These are phyloP conservation scores for Plenodomus tracheiphilus DNA, from an alignment of 2,329 filamentous ascomycete genomes.

Conservation along the genomic window DNA sequence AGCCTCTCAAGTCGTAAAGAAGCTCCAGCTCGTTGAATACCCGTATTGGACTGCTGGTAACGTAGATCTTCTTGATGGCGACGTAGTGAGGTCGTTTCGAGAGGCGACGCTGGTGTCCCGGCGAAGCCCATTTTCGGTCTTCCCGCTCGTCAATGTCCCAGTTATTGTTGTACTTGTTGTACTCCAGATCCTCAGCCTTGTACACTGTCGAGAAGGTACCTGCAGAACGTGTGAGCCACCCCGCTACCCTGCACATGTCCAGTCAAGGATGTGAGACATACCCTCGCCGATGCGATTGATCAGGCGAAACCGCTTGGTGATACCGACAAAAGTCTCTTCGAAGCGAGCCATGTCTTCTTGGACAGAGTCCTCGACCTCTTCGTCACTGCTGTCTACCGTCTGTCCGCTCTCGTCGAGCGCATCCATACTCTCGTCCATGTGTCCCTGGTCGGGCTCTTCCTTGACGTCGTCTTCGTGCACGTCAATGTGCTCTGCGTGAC, in stretches of 20 bases:
- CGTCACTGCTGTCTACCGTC: slow-evolving; percentile 52
- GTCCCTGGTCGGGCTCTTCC: slow-evolving; percentile 45
- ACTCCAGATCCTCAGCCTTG: slow-evolving; percentile 92
- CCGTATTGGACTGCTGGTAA: slow-evolving; percentile 89
- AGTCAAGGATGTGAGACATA: slow-evolving; percentile 46
- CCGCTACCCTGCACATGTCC: slow-evolving; percentile 29
- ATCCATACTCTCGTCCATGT: slow-evolving; percentile 53
- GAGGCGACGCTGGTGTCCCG: slow-evolving; percentile 60
- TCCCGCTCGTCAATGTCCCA: slow-evolving; percentile 78
- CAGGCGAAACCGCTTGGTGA: slow-evolving; percentile 80
- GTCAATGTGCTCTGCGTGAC: slow-evolving; percentile 31
- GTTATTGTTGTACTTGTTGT: slow-evolving; percentile 79
- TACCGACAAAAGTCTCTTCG: slow-evolving; percentile 78
- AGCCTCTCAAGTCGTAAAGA: slow-evolving; percentile 82
- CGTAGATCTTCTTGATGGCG: slow-evolving; percentile 99
- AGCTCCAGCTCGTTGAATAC: slow-evolving; percentile 97
- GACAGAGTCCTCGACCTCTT: slow-evolving; percentile 69
- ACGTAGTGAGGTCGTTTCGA: slow-evolving; percentile 71
- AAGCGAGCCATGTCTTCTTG: slow-evolving; percentile 86
- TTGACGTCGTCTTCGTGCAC: slow-evolving; percentile 33
- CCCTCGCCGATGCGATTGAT: slow-evolving; percentile 98
- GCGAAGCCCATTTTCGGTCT: slow-evolving; percentile 68
- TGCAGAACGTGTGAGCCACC: slow-evolving; percentile 47
- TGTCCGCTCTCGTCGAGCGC: slow-evolving; percentile 55
- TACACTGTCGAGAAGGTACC: slow-evolving; percentile 99